These are phyloP conservation scores for Francoa sonchifolia DNA, from an alignment of 441 rosid species.

Conservation along the genomic window DNA sequence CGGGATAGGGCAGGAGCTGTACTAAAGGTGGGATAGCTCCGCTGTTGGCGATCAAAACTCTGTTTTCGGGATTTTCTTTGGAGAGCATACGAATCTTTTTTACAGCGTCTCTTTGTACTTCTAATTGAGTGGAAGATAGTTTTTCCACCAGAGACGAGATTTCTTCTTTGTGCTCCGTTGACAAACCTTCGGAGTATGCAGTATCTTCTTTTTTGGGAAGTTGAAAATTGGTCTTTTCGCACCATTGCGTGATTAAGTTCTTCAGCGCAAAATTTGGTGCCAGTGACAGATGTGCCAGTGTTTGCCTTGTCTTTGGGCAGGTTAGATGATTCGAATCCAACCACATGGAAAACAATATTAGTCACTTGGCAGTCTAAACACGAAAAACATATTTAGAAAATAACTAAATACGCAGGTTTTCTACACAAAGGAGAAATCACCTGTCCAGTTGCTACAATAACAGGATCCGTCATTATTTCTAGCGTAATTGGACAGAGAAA, in stretches of 20 bases:
- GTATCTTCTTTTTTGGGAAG: conserved; percentile 5
- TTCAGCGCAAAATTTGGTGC: conserved; percentile 16
- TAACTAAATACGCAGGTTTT: too few relatives aligned
- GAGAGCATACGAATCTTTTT: conserved; percentile 40
- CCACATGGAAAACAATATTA: conserved; percentile 14
- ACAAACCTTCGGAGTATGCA: neutral
- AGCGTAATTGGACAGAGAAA: conserved; percentile 17
- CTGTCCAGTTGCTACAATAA: conserved; percentile 18
- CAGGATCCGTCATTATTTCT: conserved; percentile 19
- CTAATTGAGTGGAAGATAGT: conserved; percentile 6
- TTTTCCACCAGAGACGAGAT: conserved; percentile 9
- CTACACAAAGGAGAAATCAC: conserved; percentile 5
- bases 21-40: conserved; percentile 43
- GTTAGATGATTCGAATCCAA: conserved; percentile 14
- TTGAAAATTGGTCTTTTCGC: conserved; percentile 14
- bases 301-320: conserved; percentile 17
- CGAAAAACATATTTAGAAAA: too few relatives aligned
- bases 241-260: conserved; percentile 17
- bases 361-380: too few relatives aligned
- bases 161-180: conserved; percentile 8
- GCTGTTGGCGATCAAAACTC: conserved; percentile 33
- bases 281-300: conserved; percentile 11
- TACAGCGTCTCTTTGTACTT: conserved; percentile 11
- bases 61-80: conserved; percentile 45
- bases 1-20: conserved; percentile 45